Base-by-base conservation (phyloP, 2,329 filamentous ascomycete species). In the Diaporthe ilicicola region DNA sequence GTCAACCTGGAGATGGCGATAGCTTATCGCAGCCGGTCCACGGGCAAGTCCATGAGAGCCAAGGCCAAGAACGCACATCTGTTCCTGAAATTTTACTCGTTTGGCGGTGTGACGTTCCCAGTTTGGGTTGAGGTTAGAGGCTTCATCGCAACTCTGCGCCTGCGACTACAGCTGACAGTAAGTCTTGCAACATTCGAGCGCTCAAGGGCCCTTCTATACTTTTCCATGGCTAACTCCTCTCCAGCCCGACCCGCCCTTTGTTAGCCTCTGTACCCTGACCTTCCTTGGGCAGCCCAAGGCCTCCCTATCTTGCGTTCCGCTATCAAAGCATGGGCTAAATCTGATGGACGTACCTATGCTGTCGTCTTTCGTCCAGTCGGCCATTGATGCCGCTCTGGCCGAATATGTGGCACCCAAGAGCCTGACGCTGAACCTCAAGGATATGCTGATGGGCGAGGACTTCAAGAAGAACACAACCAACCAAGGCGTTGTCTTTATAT, bases 321-420 rank as follows among this genome's bases (percentile, higher is more conserved):
- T 94, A 12, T 91, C 90, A 56, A 91, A 90, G 77, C 89, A 89
- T 69, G 90, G 88, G 0, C 84, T 93, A 39, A 93, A 94, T 76
- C 85, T 94, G 56, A 93, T 94, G 88, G 90, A 94, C 74, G 84
- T 94, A 0, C 92, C 92, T 0, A 83, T 94, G 34, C 92, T 94
- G 72, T 92, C 90, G 24, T 90, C 90, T 29, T 94, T 94, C 74
- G 92, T 94, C 2, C 92, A 94, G 75, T 91, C 89, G 0, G 89
- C 91, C 1, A 90, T 94, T 64, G 91, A 93, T 74, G 91, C 92
- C 1, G 92, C 92, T 0, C 85, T 93, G 77, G 90, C 91, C 0
- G 89, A 93, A 77, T 94, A 94, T 74, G 92, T 94, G 1, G 92
- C 92, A 0, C 92, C 92, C 0, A 93, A 93, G 81, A 93, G 90